Conservation (phyloP, 371 early-diverging fungal genomes). For the Entomophthora muscae region DNA sequence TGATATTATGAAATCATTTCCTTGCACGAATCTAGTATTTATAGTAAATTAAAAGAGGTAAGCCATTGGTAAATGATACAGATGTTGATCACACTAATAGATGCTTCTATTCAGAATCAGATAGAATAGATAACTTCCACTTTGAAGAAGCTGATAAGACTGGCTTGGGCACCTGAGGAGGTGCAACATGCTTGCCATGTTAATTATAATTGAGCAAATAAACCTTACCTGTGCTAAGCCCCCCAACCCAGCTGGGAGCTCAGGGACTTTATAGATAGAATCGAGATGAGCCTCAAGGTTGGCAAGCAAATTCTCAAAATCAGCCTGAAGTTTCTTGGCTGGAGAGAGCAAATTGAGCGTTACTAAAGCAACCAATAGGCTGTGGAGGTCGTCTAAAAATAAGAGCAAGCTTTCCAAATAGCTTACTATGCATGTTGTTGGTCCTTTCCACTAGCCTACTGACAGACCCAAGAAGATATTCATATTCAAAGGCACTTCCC, state of each 20-base stretch:
- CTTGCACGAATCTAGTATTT: too few species aligned
- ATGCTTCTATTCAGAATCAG: too few species aligned
- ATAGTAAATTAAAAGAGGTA: too few species aligned
- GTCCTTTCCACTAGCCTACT: background rate
- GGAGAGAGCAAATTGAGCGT: background rate
- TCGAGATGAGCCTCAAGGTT: background rate
- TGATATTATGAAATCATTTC: too few species aligned
- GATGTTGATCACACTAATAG: too few species aligned
- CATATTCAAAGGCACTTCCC: conserved; percentile 75
- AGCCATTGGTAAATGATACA: too few species aligned
- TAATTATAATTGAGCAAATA: too few species aligned
- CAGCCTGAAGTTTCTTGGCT: background rate
- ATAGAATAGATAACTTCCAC: too few species aligned
- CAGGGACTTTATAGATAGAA: background rate
- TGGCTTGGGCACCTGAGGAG: too few species aligned
- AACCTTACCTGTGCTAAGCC: background rate
- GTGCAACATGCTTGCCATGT: too few species aligned
- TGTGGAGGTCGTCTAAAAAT: background rate
- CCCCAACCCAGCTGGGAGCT: background rate
- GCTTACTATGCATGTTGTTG: background rate
- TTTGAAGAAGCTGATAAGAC: too few species aligned
- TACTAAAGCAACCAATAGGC: background rate
- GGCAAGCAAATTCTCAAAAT: background rate
- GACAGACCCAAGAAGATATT: conserved; percentile 60
- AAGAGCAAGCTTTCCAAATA: background rate